These are phyloP conservation scores for Pyracantha coccinea DNA, from an alignment of 331 rosid genomes.

Conservation along the genomic window DNA sequence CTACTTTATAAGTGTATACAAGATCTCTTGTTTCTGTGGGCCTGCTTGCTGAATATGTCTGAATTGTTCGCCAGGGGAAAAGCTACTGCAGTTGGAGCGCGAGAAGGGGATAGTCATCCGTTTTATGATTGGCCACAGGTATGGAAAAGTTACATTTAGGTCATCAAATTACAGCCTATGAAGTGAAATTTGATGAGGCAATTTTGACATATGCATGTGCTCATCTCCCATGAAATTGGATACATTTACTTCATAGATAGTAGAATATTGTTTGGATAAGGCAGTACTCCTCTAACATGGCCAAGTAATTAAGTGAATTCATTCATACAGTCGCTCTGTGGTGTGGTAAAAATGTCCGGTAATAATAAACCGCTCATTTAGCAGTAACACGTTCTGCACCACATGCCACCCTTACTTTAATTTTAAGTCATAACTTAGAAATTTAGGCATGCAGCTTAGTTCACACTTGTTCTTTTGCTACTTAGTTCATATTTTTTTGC, in stretches of 20 bases:
- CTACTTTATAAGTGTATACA: neutral
- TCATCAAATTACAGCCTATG: neutral
- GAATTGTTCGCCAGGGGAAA: conserved; percentile 50
- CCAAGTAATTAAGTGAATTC: neutral
- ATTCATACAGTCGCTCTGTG: neutral
- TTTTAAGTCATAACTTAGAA: neutral
- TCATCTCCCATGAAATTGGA: neutral
- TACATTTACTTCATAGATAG: neutral
- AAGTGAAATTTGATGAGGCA: neutral
- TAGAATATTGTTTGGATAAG: neutral
- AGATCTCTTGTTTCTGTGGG: neutral
- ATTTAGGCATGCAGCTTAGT: neutral
- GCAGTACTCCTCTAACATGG: neutral
- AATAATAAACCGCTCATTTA: neutral
- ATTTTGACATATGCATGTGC: neutral
- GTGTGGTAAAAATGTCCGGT: neutral
- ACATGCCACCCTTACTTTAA: neutral
- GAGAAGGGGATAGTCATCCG: conserved; percentile 95
- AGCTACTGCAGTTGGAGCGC: conserved; percentile 77
- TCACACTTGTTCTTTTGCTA: neutral
- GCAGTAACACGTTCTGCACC: neutral
- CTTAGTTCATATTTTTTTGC: neutral
- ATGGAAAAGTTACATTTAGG: neutral
- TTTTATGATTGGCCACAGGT: conserved; percentile 99
- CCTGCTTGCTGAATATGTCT: conserved; percentile 16